Evolutionary conservation across 805 yeast species (phyloP).

Genomic region (Hanseniaspora pseudoguilliermondii): DNA sequence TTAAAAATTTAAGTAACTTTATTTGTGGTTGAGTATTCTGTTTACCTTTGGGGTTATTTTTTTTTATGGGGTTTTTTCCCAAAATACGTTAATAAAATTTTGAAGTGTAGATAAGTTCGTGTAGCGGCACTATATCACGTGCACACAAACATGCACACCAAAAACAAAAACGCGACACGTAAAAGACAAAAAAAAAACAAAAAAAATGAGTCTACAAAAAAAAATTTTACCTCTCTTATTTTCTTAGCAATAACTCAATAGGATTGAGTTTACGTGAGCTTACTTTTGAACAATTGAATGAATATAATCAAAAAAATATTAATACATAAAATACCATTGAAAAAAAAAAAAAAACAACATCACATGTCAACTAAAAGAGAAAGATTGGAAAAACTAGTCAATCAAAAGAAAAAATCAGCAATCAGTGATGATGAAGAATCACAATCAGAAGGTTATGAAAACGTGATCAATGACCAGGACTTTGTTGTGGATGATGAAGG

Average conservation of each 20-base stretch:
- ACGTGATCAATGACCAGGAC: neutral
- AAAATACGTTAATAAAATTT: too few species aligned
- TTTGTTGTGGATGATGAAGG: constrained; percentile 10
- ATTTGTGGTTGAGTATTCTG: too few species aligned
- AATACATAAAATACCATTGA: neutral
- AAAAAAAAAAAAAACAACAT: neutral
- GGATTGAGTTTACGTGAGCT: too few species aligned
- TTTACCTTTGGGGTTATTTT: too few species aligned
- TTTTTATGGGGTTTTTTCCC: too few species aligned
- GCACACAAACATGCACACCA: too few species aligned
- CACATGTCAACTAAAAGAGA: constrained; percentile 7
- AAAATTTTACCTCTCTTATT: neutral
- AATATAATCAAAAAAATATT: too few species aligned
- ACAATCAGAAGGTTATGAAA: neutral
- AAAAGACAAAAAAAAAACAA: neutral
- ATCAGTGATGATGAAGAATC: neutral
- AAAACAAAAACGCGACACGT: neutral
- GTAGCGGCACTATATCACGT: too few species aligned
- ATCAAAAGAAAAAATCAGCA: neutral
- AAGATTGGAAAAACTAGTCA: constrained; percentile 7
- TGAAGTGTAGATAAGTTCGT: too few species aligned
- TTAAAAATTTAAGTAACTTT: too few species aligned
- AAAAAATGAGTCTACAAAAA: neutral
- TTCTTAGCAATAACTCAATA: too few species aligned
- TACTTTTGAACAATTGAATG: too few species aligned